A percentile compares a stretch with the other conserved stretches of the same genome.
phyloP scores from a whole-genome alignment of 192 early-diverging fungal species.

The Pilobolus umbonatus region DNA sequence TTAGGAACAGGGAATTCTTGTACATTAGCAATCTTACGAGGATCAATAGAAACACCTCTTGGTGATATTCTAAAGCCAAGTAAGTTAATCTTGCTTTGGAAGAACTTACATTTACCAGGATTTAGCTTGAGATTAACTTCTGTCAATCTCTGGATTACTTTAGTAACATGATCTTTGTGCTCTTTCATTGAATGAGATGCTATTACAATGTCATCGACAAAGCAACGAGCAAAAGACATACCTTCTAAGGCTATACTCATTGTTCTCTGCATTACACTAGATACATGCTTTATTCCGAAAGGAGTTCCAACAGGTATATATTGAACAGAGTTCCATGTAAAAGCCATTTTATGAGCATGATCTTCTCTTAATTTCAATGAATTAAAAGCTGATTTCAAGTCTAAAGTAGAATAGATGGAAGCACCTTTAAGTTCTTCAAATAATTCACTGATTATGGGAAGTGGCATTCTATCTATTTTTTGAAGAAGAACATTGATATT shows the following conservation, averaged over 20 bases:
- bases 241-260: background rate
- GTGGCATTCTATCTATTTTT: too few relatives aligned
- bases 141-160: background rate
- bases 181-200: background rate
- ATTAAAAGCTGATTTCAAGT: background rate
- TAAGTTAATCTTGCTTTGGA: background rate
- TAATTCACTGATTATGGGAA: too few relatives aligned
- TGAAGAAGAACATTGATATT: too few relatives aligned
- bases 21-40: constrained; percentile 20
- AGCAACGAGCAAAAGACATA: background rate
- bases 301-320: background rate
- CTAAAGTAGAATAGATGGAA: background rate
- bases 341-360: background rate
- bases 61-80: background rate
- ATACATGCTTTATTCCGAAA: background rate
- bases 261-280: background rate
- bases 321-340: background rate
- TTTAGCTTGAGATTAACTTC: background rate
- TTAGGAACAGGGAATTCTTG: constrained; percentile 18
- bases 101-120: background rate
- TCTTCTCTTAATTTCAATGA: background rate
- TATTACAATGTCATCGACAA: background rate
- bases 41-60: background rate
- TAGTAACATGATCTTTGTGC: background rate
- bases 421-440: background rate